phyloP scores from a whole-genome alignment of 345 rosid species.

The Salix exigua region DNA sequence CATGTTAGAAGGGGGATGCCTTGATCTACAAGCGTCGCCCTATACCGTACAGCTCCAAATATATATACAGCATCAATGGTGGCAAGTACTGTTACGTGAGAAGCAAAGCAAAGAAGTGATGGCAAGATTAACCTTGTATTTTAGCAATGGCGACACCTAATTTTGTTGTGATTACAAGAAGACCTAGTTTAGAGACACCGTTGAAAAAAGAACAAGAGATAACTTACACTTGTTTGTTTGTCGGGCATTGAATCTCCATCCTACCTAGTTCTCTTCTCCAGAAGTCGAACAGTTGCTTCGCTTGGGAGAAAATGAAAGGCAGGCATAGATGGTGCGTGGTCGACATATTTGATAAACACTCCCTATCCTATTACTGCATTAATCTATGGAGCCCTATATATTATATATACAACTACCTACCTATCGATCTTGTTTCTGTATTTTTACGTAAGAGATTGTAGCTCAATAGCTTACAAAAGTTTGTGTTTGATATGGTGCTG shows the following conservation, averaged over 20 bases:
- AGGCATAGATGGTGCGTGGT: neutral
- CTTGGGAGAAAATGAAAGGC: constrained; percentile 11
- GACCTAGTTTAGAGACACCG: too few relatives aligned
- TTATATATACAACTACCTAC: neutral
- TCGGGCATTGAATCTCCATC: too few relatives aligned
- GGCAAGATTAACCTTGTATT: too few relatives aligned
- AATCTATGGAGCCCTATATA: neutral
- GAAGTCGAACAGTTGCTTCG: neutral
- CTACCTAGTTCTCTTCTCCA: neutral
- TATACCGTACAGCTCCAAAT: too few relatives aligned
- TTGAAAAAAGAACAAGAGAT: too few relatives aligned
- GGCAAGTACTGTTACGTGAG: neutral
- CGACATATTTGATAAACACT: neutral
- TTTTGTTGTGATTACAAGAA: neutral
- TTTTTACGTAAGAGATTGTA: neutral
- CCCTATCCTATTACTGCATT: neutral
- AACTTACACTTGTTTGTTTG: too few relatives aligned
- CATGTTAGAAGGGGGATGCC: too few relatives aligned
- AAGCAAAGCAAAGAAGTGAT: neutral
- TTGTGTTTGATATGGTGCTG: neutral
- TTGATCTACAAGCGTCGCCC: too few relatives aligned
- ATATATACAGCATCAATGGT: neutral
- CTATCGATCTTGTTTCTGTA: neutral
- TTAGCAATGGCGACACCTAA: neutral
- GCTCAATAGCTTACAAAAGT: neutral